phyloP scores from a whole-genome alignment of 2,329 filamentous ascomycete genomes.

The Pseudocercospora vitis region DNA sequence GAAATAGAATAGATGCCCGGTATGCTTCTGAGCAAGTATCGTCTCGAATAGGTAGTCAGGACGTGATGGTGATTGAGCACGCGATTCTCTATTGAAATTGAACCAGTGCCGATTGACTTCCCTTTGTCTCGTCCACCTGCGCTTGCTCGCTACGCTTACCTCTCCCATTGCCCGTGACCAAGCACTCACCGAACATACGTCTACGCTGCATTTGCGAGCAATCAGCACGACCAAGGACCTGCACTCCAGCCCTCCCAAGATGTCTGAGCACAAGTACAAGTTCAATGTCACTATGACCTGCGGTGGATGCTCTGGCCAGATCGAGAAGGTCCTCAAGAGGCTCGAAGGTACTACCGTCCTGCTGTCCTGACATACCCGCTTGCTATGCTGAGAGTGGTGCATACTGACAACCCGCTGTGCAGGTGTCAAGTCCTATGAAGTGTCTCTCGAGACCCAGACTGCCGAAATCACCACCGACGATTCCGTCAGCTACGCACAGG shows the following conservation, averaged over 20 bases:
- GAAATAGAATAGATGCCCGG: no score
- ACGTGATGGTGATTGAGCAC: background rate
- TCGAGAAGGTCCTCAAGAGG: constrained; percentile 88
- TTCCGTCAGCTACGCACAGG: constrained; percentile 71
- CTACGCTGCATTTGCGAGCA: no score
- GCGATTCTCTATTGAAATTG: background rate
- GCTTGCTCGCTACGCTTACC: background rate
- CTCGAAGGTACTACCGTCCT: constrained; percentile 36
- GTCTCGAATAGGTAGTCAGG: background rate
- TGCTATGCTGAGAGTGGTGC: no score
- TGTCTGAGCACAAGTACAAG: constrained; percentile 87
- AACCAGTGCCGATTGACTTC: background rate
- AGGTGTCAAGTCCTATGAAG: constrained; percentile 86
- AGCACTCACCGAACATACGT: no score
- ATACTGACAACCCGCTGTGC: constrained; percentile 10
- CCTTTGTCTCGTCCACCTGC: constrained; percentile 6
- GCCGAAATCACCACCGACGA: constrained; percentile 73
- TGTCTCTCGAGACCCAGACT: constrained; percentile 82
- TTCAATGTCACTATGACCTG: constrained; percentile 95
- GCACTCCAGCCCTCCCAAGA: constrained; percentile 44
- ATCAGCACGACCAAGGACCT: background rate
- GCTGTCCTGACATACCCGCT: background rate
- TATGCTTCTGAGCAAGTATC: constrained; percentile 1
- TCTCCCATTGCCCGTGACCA: background rate
- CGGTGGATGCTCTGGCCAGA: constrained; percentile 90